A percentile compares a stretch with the other conserved stretches of the same genome.
Conservation (phyloP, 805 yeast species). For the Metschnikowia koreensis region DNA sequence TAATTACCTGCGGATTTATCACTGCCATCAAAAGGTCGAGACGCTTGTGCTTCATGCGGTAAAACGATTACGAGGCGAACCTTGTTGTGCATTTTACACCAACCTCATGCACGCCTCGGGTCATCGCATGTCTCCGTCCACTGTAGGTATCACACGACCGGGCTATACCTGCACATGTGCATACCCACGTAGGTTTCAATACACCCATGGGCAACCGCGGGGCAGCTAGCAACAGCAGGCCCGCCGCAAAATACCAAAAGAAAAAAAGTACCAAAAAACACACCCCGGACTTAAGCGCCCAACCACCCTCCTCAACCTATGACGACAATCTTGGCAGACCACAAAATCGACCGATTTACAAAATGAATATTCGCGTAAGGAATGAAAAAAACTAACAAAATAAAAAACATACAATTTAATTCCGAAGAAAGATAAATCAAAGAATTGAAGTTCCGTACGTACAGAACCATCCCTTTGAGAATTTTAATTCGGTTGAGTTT, state of each 20-base stretch:
- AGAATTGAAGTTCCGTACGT: too few species aligned
- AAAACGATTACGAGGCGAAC: neutral
- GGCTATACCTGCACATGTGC: neutral
- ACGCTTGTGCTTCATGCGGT: neutral
- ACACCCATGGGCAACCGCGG: too few species aligned
- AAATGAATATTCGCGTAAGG: too few species aligned
- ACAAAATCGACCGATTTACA: too few species aligned
- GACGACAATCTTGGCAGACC: neutral
- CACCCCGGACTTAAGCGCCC: neutral
- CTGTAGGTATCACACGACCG: neutral
- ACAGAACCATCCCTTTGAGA: neutral
- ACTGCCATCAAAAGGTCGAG: neutral
- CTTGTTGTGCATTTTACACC: neutral
- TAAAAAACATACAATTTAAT: too few species aligned
- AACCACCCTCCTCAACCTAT: too few species aligned
- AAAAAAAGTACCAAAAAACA: too few species aligned
- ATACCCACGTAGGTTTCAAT: too few species aligned
- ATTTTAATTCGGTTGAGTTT: too few species aligned
- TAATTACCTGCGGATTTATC: too few species aligned
- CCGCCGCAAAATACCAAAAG: neutral
- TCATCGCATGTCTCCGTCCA: neutral
- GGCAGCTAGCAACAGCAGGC: neutral
- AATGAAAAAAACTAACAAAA: too few species aligned
- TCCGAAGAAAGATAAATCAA: too few species aligned
- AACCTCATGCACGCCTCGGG: neutral